A percentile compares a stretch with the other conserved stretches of the same genome.
Evolutionary conservation across 1,284 basidiomycete genomes (phyloP).

Genomic region (Ustilago crameri): DNA sequence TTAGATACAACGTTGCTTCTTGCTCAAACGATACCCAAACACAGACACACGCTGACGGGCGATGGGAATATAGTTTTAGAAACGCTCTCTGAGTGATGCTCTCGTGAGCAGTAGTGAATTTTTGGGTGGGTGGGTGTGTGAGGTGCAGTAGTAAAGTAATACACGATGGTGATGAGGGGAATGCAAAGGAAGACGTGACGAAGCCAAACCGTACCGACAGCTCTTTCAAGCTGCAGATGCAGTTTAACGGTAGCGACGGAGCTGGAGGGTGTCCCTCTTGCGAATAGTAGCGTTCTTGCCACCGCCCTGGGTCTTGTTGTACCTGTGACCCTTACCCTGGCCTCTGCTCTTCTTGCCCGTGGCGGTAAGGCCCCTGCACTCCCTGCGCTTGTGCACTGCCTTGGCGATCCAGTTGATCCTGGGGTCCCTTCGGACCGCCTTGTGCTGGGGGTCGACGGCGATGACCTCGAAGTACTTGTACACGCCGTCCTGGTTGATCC

Average conservation of each 20-base stretch:
- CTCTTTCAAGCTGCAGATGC: neutral
- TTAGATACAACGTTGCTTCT: too few relatives aligned
- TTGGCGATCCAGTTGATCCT: conserved; percentile 99
- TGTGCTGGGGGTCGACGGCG: conserved; percentile 92
- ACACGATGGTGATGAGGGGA: neutral
- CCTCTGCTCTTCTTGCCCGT: conserved; percentile 81
- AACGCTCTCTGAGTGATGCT: too few relatives aligned
- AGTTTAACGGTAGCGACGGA: conserved; percentile 93
- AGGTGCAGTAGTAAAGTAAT: neutral
- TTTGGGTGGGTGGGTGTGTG: conserved; percentile 10
- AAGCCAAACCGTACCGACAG: neutral
- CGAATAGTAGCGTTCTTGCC: conserved; percentile 90
- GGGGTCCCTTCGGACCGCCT: conserved; percentile 90
- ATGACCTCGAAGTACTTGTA: conserved; percentile 99
- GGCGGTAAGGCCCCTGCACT: conserved; percentile 95
- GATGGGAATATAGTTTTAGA: too few relatives aligned
- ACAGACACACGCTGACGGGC: too few relatives aligned
- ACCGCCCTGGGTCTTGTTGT: conserved; percentile 83
- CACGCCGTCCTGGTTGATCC: conserved; percentile 99
- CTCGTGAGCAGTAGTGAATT: conserved; percentile 2
- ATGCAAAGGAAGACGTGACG: neutral
- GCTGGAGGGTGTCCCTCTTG: conserved; percentile 86
- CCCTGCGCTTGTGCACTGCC: conserved; percentile 98
- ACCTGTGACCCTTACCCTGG: conserved; percentile 87
- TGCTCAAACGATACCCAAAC: too few relatives aligned